Evolutionary conservation across 352 stramenopile genomes (phyloP), one percentile per base, ranked within the genome.

Genomic region (Halophytophthora batemanensis): DNA sequence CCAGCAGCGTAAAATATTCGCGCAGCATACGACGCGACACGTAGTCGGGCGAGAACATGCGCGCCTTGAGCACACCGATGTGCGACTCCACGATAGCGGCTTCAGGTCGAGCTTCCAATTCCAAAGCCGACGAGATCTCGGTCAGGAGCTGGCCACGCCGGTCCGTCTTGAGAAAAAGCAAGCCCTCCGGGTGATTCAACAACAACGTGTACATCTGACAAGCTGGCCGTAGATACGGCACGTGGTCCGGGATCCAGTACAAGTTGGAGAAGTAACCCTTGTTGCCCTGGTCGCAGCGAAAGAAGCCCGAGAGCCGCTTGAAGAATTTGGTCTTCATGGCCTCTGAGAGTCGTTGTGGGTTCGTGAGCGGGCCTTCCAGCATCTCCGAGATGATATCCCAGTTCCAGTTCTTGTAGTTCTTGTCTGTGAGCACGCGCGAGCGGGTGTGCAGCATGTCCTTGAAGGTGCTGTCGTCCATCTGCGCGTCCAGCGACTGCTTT

Each of bases 311-410:
- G 3, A 96, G 52, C 29, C 87, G 83, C 58, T 95, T 95, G 56
- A 95, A 95, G 52, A 96, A 96, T 62, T 96, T 96, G n/a, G 87
- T 95, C 61, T 93, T 94, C 82, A 96, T 94, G 3, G 86, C 85
- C 56, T 96, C 87, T 0, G 84, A 94, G 1, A 94, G 71, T 6
- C 86, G 74, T 45, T 90, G 79, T 1, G 83, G 85, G 53, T 96
- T 95, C 6, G 85, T 92, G 13, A 96, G 59, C 17, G 85, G 78
- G 1, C 87, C 87, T 63, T 95, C 85, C 0, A 96, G 63, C 60
- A 96, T 71, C 50, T 96, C 85, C 1, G 85, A 87, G 55, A 96
- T 94, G 50, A 96, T 89, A 46, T 94, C 83, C 87, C 87, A 96
- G 56, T 96, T 93, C 87, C 87, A 96, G 49, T 92, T 92, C 40